These are phyloP conservation scores for Malassezia cuniculi DNA, from an alignment of 1,284 basidiomycete genomes.

Conservation along the genomic window DNA sequence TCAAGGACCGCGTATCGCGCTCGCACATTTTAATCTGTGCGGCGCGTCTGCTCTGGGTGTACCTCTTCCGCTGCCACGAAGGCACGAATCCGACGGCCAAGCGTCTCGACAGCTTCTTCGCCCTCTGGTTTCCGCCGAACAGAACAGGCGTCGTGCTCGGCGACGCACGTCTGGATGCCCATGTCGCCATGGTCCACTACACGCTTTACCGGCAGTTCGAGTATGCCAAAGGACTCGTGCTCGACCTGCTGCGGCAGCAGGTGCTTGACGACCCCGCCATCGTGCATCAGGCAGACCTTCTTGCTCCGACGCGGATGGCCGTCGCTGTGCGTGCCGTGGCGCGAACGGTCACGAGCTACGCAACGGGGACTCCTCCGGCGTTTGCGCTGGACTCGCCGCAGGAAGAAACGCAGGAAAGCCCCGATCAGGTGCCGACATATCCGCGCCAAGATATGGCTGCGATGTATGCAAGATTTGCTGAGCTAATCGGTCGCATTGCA, in stretches of 20 bases:
- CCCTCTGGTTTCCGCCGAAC: constrained; percentile 65
- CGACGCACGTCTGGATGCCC: constrained; percentile 64
- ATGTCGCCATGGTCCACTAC: constrained; percentile 69
- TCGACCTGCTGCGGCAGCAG: constrained; percentile 46
- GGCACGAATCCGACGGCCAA: constrained; percentile 62
- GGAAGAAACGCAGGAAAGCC: constrained; percentile 56
- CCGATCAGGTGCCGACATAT: constrained; percentile 53
- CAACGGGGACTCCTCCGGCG: constrained; percentile 55
- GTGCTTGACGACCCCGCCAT: constrained; percentile 28
- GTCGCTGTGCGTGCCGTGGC: constrained; percentile 68
- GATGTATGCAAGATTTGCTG: constrained; percentile 59
- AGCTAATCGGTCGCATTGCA: constrained; percentile 56
- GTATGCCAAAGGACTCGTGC: constrained; percentile 65
- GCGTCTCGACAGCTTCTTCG: constrained; percentile 65
- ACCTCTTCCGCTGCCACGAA: constrained; percentile 82
- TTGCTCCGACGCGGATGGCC: constrained; percentile 50
- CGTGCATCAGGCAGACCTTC: constrained; percentile 32
- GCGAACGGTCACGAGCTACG: constrained; percentile 59
- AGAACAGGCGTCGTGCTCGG: constrained; percentile 55
- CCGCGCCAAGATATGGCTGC: constrained; percentile 60
- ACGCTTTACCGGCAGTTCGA: constrained; percentile 74
- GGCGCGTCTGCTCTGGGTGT: constrained; percentile 78
- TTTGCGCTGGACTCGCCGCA: constrained; percentile 53
- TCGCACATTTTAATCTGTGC: constrained; percentile 67
- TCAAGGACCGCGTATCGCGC: constrained; percentile 74